Percentiles rank a stretch among this genome's conserved stretches.
These are phyloP conservation scores for Tylopilus plumbeoviolaceoides DNA, from an alignment of 768 basidiomycete species.

Conservation along the genomic window DNA sequence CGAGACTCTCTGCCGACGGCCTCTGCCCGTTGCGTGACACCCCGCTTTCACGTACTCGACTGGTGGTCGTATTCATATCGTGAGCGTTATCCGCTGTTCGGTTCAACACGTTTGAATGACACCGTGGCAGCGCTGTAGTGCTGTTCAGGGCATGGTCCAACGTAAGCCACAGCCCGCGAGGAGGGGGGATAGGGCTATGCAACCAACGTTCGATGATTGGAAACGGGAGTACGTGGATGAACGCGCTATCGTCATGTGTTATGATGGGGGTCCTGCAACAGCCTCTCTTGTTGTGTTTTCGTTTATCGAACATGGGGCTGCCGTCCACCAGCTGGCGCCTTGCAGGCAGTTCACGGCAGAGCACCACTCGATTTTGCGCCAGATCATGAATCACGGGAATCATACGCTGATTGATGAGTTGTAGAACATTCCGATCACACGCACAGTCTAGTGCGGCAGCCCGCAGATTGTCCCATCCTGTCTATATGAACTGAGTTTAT, in stretches of 20 bases:
- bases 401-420: constrained; percentile 13
- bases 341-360: constrained; percentile 23
- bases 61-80: constrained; percentile 18
- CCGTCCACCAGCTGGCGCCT: constrained; percentile 6
- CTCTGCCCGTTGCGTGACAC: constrained; percentile 14
- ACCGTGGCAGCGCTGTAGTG: constrained; percentile 20
- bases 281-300: constrained; percentile 3
- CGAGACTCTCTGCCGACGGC: constrained; percentile 22
- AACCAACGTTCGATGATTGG: constrained; percentile 14
- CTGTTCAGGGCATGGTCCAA: constrained; percentile 22
- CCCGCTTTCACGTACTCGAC: constrained; percentile 25
- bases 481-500: neutral
- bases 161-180: constrained; percentile 28
- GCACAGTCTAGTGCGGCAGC: constrained; percentile 7
- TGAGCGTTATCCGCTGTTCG: constrained; percentile 5
- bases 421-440: constrained; percentile 19
- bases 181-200: constrained; percentile 21
- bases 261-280: constrained; percentile 10
- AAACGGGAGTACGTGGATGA: constrained; percentile 7
- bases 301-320: constrained; percentile 9
- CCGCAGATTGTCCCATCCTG: constrained; percentile 7
- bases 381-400: constrained; percentile 25
- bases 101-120: constrained; percentile 19
- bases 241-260: constrained; percentile 12
- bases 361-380: constrained; percentile 7